Evolutionary conservation across 352 stramenopile genomes (phyloP), one percentile per base, ranked within the genome.

Genomic region (Phytophthora cactorum): DNA sequence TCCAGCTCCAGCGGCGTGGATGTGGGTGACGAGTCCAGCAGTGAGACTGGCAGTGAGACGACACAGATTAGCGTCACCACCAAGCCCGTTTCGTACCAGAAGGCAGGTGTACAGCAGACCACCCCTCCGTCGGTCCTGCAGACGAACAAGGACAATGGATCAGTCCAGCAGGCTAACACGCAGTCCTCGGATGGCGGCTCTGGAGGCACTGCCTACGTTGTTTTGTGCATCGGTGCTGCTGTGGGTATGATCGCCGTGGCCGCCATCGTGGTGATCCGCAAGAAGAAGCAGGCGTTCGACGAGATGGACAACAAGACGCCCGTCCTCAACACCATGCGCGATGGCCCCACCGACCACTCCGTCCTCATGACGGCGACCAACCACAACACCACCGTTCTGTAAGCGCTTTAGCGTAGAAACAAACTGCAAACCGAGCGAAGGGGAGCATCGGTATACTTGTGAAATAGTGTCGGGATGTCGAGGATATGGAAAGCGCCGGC

Each of bases 291-390:
- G 38, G 52, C 80, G 53, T 78, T 89, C 31, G 81, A 89, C 54
- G 78, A 77, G 52, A 72, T 85, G 64, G 81, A 87, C 52, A 72
- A 69, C 70, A 89, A 89, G 78, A 83, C 78, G 39, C 78, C 81
- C 29, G 68, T 54, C 11, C 50, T 75, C 29, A 63, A 59, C 60
- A 60, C 47, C 22, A 59, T 57, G 55, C 60, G 59, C 39, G 52
- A 50, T 32, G 59, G 52, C 49, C 34, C 50, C 36, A 68, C 66
- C 25, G 58, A 70, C 31, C 60, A 66, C 51, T 59, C 58, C 25
- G 77, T 82, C 58, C 74, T 83, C 65, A 86, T 86, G 78, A 80
- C 73, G 7, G 79, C 78, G n/a, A 79, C 78, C 22, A 68, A 77
- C 25, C 62, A 70, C 27, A 75, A 71, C 17, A 84, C 70, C 64